These are phyloP conservation scores for Malassezia sp. DNA, from an alignment of 1,284 basidiomycete genomes.

Conservation along the genomic window DNA sequence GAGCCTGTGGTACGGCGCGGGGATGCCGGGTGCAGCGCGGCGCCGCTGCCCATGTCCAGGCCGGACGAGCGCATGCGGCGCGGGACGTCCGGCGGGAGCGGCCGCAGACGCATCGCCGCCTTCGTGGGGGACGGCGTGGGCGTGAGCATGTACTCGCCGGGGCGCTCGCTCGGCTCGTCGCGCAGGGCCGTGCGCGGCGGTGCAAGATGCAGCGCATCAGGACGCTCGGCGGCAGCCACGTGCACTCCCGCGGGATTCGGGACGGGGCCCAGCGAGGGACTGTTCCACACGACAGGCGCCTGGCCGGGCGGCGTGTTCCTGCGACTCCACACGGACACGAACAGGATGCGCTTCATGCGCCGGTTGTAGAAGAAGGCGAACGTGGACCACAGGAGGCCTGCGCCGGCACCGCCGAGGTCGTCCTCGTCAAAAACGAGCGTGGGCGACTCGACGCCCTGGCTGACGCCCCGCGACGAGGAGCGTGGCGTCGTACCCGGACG, in stretches of 20 bases:
- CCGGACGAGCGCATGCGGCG: not conserved
- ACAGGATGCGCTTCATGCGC: constrained; percentile 78
- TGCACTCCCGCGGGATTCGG: too few relatives aligned
- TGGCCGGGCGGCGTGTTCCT: constrained; percentile 50
- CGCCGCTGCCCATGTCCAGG: not conserved
- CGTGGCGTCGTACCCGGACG: not conserved
- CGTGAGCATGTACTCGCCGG: constrained; percentile 3
- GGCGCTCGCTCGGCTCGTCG: not conserved
- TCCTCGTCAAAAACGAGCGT: constrained; percentile 48
- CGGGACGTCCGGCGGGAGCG: constrained; percentile 1
- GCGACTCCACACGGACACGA: constrained; percentile 85
- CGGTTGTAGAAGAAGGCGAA: constrained; percentile 96
- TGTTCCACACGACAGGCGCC: constrained; percentile 19
- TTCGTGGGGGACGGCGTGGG: constrained; percentile 6
- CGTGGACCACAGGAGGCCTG: constrained; percentile 83
- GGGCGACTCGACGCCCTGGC: constrained; percentile 13
- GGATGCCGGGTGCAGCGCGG: constrained; percentile 23
- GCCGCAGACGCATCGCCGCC: not conserved
- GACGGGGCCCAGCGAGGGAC: constrained; percentile 12
- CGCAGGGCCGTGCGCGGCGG: not conserved
- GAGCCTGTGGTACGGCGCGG: constrained; percentile 30
- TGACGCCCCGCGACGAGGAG: not conserved
- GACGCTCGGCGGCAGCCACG: too few relatives aligned
- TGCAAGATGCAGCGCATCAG: too few relatives aligned
- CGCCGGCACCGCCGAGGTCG: constrained; percentile 53